Conservation (phyloP, 2,329 filamentous ascomycete genomes). For the Massarina eburnea region DNA sequence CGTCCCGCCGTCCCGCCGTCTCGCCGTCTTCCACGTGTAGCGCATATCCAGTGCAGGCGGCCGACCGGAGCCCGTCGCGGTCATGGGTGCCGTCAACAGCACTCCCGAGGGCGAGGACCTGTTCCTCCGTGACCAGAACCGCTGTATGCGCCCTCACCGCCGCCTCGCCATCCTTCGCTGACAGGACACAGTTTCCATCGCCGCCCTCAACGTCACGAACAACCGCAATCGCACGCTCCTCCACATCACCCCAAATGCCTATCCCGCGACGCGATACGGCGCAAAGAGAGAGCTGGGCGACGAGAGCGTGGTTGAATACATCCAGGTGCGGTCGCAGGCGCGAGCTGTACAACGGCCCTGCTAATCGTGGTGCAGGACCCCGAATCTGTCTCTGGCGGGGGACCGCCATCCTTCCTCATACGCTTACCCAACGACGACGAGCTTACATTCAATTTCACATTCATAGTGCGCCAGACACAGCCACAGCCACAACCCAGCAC, state of each 20-base stretch:
- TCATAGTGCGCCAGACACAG: slow-evolving; percentile 67
- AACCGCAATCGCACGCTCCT: slow-evolving; percentile 75
- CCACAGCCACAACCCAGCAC: slow-evolving; percentile 39
- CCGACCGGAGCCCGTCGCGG: slow-evolving; percentile 19
- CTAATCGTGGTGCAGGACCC: slow-evolving; percentile 64
- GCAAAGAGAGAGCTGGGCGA: slow-evolving; percentile 75
- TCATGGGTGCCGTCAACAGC: slow-evolving; percentile 91
- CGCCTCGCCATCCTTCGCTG: slow-evolving; percentile 17
- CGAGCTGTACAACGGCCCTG: slow-evolving; percentile 6
- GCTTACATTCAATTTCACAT: slow-evolving; percentile 88
- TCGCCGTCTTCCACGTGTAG: slow-evolving; percentile 24
- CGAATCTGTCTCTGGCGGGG: slow-evolving; percentile 53
- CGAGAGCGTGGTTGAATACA: slow-evolving; percentile 77
- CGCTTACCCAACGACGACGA: slow-evolving; percentile 91
- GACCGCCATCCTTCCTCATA: slow-evolving; percentile 73
- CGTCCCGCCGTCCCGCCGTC: too few species aligned
- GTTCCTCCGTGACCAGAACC: slow-evolving; percentile 87
- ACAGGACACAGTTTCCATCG: slow-evolving; percentile 72
- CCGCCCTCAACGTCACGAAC: slow-evolving; percentile 79
- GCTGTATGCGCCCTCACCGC: slow-evolving; percentile 62
- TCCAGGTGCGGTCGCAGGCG: slow-evolving; percentile 66
- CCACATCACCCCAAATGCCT: slow-evolving; percentile 80
- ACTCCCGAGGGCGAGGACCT: slow-evolving; percentile 76
- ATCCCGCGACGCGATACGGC: slow-evolving; percentile 76
- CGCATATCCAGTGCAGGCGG: slow-evolving; percentile 16